Evolutionary conservation across 257 asterid genomes (phyloP), one percentile per base, ranked within the genome.

Genomic region (Vinca minor): DNA sequence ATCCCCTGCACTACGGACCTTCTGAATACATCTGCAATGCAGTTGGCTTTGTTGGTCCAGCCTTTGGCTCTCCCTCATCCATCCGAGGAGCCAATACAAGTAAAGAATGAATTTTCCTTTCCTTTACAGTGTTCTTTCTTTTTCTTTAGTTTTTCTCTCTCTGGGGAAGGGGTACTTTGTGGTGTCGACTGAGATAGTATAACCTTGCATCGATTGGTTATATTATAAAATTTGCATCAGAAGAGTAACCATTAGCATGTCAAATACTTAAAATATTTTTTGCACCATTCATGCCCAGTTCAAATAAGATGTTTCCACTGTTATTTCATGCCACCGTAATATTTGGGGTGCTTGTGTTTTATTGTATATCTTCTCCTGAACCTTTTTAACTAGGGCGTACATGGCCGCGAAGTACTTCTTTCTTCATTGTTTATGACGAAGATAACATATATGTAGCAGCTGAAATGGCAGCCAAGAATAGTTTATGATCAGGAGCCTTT

Each of bases 41-140:
- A 86, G 79, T 74, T 87, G 84, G 90, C 95, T 75, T 79, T 93
- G 65, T 74, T 89, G 86, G 99, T 93, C 72, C 99, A 93, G 84
- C 99, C 99, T 69, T 75, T 93, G 74, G 95, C 99, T 69, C 96
- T 93, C 63, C 89, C 94, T 49, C 95, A 93, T 79, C 93, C 97
- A 32, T 87, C 96, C 36, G 99, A 93, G 84, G 99, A 93, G 74
- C 91, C 96, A 42, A 85, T 93, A 76, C 96, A 90, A 47, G 99
- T 93, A 89, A 76, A 75, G 62, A 61, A 59, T 72, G 71, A 53
- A 62, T 66, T 64, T 57, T 35, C 13, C 29, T 18, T 38, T 63
- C 61, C 53, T 45, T 56, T 41, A 52, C 35, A 42, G 18, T n/a
- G 2, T 5, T 26, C n/a, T 42, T 45, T n/a, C n/a, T n/a, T n/a